phyloP scores from a whole-genome alignment of 768 basidiomycete species.

The Russula sp. region DNA sequence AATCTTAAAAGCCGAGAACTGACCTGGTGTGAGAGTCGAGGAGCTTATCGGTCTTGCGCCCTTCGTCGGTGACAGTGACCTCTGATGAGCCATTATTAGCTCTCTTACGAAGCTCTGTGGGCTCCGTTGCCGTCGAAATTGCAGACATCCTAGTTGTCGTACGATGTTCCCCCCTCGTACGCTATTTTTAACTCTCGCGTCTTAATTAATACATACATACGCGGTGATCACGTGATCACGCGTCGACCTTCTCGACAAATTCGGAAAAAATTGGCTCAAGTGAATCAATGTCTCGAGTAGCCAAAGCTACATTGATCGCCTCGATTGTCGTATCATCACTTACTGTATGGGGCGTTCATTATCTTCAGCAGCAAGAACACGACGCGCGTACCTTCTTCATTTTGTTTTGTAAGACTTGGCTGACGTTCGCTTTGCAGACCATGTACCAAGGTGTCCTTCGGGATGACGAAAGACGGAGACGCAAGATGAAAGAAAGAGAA shows the following conservation, averaged over 20 bases:
- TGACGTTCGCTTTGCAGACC: conserved; percentile 39
- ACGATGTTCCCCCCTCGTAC: neutral
- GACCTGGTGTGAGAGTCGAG: conserved; percentile 45
- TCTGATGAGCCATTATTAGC: conserved; percentile 27
- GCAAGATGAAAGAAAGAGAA: conserved; percentile 65
- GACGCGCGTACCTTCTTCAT: conserved; percentile 46
- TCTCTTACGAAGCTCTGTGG: conserved; percentile 29
- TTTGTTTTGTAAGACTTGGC: neutral
- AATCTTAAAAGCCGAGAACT: conserved; percentile 27
- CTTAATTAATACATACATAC: neutral
- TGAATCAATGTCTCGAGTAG: conserved; percentile 53
- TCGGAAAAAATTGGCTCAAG: neutral
- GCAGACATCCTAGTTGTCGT: conserved; percentile 23
- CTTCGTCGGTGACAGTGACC: conserved; percentile 54
- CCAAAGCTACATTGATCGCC: conserved; percentile 67
- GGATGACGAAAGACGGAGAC: conserved; percentile 75
- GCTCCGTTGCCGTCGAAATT: conserved; percentile 11
- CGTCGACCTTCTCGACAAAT: neutral
- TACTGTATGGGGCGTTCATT: conserved; percentile 88
- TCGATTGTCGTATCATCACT: conserved; percentile 58
- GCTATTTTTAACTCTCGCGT: neutral
- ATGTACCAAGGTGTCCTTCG: conserved; percentile 90
- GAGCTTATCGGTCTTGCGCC: conserved; percentile 64
- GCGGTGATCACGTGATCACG: conserved; percentile 7
- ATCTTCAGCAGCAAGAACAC: conserved; percentile 75